These are phyloP conservation scores for Leccinum pellstonianum DNA, from an alignment of 768 basidiomycete genomes.

Conservation along the genomic window DNA sequence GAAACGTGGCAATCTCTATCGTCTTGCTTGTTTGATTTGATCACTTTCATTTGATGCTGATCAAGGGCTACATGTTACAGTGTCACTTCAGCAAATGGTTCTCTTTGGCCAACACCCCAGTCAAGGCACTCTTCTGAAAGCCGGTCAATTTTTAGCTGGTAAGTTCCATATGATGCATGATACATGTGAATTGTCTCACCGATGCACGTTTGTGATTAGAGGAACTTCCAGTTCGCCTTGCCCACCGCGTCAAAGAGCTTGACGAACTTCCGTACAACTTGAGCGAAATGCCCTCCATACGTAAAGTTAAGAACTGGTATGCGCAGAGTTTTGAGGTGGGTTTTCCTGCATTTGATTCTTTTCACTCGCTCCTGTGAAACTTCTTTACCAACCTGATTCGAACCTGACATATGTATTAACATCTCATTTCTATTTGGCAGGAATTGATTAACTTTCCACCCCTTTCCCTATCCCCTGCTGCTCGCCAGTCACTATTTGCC, in stretches of 20 bases:
- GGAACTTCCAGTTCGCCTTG: constrained; percentile 18
- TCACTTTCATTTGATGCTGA: constrained; percentile 9
- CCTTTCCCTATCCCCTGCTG: constrained; percentile 15
- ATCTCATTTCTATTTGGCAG: constrained; percentile 1
- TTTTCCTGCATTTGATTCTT: neutral
- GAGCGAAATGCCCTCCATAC: constrained; percentile 19
- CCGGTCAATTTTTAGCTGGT: constrained; percentile 18
- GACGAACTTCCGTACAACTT: constrained; percentile 17
- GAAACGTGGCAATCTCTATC: neutral
- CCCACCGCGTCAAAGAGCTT: constrained; percentile 20
- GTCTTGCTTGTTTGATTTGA: neutral
- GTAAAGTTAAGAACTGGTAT: constrained; percentile 22
- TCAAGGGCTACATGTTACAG: neutral
- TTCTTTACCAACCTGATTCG: neutral
- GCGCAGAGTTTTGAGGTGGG: constrained; percentile 21
- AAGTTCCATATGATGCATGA: neutral
- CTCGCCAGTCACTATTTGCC: constrained; percentile 13
- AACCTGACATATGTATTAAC: neutral
- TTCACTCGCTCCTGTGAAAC: neutral
- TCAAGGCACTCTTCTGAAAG: constrained; percentile 19
- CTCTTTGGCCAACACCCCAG: constrained; percentile 20
- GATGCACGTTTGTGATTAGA: constrained; percentile 2
- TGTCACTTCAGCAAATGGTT: constrained; percentile 19
- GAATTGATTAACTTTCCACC: constrained; percentile 14
- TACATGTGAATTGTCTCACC: neutral